Conservation (phyloP, 192 early-diverging fungal genomes). For the Pilobolus umbonatus region DNA sequence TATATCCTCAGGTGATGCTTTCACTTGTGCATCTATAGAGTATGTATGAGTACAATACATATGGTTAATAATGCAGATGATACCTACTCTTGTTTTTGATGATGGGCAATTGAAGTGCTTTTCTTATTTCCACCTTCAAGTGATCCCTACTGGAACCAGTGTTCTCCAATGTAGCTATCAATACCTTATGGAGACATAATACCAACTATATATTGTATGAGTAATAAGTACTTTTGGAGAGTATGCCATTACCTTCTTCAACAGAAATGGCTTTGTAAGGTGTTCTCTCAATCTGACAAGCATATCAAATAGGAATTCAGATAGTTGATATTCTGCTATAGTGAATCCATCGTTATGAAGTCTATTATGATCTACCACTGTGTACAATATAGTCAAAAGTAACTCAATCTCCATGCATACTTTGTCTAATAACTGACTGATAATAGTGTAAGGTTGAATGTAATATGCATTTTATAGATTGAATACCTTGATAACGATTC, state of each 20-base stretch:
- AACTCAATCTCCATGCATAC: conserved; percentile 37
- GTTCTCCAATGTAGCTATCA: conserved; percentile 56
- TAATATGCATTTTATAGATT: background rate
- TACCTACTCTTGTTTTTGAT: conserved; percentile 19
- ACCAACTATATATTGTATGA: conserved; percentile 29
- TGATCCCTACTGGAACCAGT: conserved; percentile 35
- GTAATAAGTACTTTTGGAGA: background rate
- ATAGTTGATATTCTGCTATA: conserved; percentile 36
- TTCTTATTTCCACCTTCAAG: conserved; percentile 48
- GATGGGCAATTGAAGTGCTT: conserved; percentile 36
- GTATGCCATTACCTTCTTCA: conserved; percentile 54
- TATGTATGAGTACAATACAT: background rate
- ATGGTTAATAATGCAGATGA: background rate
- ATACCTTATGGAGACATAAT: conserved; percentile 64
- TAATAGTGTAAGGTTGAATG: background rate
- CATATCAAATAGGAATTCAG: conserved; percentile 61
- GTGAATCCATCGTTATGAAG: too few relatives aligned
- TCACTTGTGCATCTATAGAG: conserved; percentile 28
- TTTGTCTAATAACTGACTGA: background rate
- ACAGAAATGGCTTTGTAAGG: conserved; percentile 63
- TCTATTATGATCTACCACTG: conserved; percentile 46
- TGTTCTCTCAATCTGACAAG: conserved; percentile 63
- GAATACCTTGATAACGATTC: conserved; percentile 33
- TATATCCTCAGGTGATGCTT: conserved; percentile 62
- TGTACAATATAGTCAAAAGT: conserved; percentile 59